Evolutionary conservation across 306 rosid genomes (phyloP).

Genomic region (Gynostemma pentaphyllum): DNA sequence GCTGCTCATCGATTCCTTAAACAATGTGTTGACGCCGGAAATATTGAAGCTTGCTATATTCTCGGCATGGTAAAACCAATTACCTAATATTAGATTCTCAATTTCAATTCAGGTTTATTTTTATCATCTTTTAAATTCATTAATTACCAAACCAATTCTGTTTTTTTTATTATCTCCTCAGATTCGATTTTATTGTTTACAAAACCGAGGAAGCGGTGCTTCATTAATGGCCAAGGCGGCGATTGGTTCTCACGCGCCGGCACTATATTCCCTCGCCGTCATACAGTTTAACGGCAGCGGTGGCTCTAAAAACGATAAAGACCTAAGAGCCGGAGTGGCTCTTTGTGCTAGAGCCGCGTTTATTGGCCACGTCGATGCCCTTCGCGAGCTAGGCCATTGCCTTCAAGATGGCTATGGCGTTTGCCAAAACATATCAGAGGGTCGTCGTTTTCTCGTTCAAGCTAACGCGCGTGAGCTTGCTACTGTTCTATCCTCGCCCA

Average conservation of each 20-base stretch:
- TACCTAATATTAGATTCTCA: neutral
- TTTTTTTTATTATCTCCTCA: no score
- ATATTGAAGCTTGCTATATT: slow-evolving; percentile 77
- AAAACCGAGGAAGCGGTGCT: slow-evolving; percentile 72
- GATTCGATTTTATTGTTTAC: slow-evolving; percentile 91
- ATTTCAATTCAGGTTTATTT: no score
- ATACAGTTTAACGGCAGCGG: slow-evolving; percentile 97
- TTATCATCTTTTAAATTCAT: no score
- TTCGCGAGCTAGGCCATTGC: slow-evolving; percentile 87
- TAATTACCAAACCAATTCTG: no score
- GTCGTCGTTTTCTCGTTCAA: slow-evolving; percentile 67
- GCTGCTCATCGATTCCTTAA: slow-evolving; percentile 68
- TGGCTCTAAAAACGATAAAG: slow-evolving; percentile 74
- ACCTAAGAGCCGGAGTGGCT: slow-evolving; percentile 82
- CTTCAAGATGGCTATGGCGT: slow-evolving; percentile 94
- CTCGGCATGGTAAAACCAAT: slow-evolving; percentile 80
- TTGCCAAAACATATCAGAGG: slow-evolving; percentile 68
- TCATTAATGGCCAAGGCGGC: slow-evolving; percentile 88
- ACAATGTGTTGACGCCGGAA: slow-evolving; percentile 77
- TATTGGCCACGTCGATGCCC: slow-evolving; percentile 80
- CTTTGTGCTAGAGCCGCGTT: slow-evolving; percentile 87
- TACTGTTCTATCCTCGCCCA: slow-evolving; percentile 33
- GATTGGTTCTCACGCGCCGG: slow-evolving; percentile 74
- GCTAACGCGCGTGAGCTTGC: slow-evolving; percentile 92
- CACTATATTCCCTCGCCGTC: slow-evolving; percentile 68